Evolutionary conservation across 345 rosid species (phyloP).

Genomic region (Mercurialis annua): DNA sequence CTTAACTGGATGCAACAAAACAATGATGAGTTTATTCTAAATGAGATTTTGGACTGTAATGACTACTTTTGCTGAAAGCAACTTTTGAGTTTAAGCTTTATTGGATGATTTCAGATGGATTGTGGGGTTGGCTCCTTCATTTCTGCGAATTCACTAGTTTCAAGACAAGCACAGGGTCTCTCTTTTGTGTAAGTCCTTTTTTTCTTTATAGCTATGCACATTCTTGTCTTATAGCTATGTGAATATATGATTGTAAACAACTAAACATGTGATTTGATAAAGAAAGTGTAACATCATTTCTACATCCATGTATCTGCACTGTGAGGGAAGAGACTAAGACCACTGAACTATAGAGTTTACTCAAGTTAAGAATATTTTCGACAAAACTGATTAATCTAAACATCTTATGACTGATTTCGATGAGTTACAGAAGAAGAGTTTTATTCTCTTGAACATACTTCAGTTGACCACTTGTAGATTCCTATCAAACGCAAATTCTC

Average conservation of each 20-base stretch:
- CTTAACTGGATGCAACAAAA: not conserved
- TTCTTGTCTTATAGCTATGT: conserved; percentile 7
- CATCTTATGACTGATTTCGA: not conserved
- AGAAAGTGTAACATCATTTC: not conserved
- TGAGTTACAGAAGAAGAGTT: not conserved
- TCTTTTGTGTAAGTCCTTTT: conserved; percentile 47
- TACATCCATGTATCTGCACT: not conserved
- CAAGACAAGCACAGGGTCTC: conserved; percentile 71
- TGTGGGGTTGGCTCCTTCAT: conserved; percentile 96
- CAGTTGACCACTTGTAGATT: not conserved
- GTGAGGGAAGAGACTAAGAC: not conserved
- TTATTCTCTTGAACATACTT: not conserved
- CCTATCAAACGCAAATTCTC: not conserved
- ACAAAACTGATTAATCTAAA: not conserved
- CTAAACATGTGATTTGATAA: not conserved
- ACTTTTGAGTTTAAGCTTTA: conserved; percentile 1
- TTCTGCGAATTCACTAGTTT: conserved; percentile 67
- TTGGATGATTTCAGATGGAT: conserved; percentile 67
- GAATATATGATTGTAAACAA: not conserved
- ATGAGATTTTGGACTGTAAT: not conserved
- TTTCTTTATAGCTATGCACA: not conserved
- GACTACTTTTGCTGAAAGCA: not conserved
- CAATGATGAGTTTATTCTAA: not conserved
- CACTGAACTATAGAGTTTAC: not conserved
- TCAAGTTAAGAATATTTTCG: not conserved